phyloP scores from a whole-genome alignment of 495 filamentous ascomycete genomes.

The Oidiodendron maius region DNA sequence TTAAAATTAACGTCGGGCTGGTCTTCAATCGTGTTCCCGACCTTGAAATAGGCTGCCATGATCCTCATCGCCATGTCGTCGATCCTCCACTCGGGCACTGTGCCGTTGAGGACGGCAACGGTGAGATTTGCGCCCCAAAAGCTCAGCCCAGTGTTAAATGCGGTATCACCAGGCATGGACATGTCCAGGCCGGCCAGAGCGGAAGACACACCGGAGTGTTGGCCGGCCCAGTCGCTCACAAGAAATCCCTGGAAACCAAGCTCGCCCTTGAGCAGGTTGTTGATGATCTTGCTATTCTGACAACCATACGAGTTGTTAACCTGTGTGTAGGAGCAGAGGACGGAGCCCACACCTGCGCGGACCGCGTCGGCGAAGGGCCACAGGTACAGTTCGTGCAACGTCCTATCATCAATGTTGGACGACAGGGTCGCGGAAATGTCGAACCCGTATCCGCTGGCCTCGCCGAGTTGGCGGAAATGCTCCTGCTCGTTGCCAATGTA shows the following conservation, averaged over 20 bases:
- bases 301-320: constrained; percentile 90
- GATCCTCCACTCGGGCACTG: constrained; percentile 72
- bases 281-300: constrained; percentile 85
- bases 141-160: too few relatives aligned
- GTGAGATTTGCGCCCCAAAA: constrained; percentile 79
- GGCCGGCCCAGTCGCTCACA: constrained; percentile 89
- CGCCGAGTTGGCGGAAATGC: constrained; percentile 68
- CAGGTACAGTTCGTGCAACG: constrained; percentile 76
- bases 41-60: constrained; percentile 90
- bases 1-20: too few relatives aligned
- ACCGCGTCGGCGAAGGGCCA: constrained; percentile 90
- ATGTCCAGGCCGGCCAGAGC: constrained; percentile 86
- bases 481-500: constrained; percentile 83
- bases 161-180: constrained; percentile 95
- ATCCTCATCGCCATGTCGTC: constrained; percentile 93
- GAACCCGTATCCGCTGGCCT: too few relatives aligned
- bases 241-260: constrained; percentile 93
- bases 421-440: constrained; percentile 68
- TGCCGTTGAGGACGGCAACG: constrained; percentile 71
- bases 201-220: constrained; percentile 71
- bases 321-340: constrained; percentile 72
- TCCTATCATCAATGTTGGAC: constrained; percentile 76
- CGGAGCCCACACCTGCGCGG: constrained; percentile 71
- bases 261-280: constrained; percentile 89
- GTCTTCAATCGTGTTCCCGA: too few relatives aligned